phyloP scores from a whole-genome alignment of 495 filamentous ascomycete genomes.

The Alectoria sarmentosa region DNA sequence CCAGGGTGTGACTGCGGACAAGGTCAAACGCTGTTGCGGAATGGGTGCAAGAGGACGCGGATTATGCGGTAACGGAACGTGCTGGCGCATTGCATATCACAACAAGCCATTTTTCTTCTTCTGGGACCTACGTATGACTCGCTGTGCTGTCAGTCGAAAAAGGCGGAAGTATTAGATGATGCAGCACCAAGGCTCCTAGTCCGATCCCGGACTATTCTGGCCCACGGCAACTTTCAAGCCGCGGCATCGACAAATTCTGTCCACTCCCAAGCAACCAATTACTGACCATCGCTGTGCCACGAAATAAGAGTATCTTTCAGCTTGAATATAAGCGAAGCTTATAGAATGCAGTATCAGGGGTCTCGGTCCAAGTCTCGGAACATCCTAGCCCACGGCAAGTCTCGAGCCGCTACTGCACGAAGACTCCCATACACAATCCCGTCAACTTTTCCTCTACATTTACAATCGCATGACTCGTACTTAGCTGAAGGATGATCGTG shows the following conservation, averaged over 20 bases:
- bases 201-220: neutral
- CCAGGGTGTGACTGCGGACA: neutral
- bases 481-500: neutral
- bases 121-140: neutral
- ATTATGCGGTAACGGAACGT: neutral
- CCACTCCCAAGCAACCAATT: neutral
- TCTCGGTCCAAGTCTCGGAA: neutral
- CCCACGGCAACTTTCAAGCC: neutral
- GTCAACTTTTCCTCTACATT: neutral
- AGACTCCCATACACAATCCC: neutral
- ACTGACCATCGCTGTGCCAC: neutral
- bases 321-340: neutral
- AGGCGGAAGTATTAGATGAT: neutral
- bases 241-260: neutral
- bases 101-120: neutral
- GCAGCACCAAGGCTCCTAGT: neutral
- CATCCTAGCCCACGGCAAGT: neutral
- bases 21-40: neutral
- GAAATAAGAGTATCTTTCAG: neutral
- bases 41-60: neutral
- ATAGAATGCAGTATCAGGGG: neutral
- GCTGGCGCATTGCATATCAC: neutral
- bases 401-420: neutral
- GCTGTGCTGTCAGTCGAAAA: neutral
- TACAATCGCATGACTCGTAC: neutral